Base-by-base conservation (phyloP, 2,329 filamentous ascomycete genomes). In the Colletotrichum endophyticum region DNA sequence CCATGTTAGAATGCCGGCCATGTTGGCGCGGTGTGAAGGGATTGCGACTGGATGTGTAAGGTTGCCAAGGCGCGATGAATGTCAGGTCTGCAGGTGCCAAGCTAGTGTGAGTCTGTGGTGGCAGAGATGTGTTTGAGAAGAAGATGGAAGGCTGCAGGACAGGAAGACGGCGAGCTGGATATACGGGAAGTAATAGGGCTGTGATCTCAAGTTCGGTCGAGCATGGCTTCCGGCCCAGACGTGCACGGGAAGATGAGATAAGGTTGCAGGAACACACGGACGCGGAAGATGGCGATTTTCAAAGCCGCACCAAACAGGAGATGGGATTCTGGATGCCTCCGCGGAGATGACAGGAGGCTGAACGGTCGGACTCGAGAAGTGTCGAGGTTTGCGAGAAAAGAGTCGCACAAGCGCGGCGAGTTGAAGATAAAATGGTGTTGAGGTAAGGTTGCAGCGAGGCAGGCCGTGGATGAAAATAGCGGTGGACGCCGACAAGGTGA, bases 1-100 rank as follows among this genome's bases (percentile, higher is more conserved):
- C 73, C 73, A 76, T 22, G 59, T 73, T 3, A 49, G 53, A 8
- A 73, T 16, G 8, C 70, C 66, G 13, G 73, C 66, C 76, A 78
- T 78, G 11, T 6, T 49, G 34, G 28, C 16, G 7, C 15, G 28
- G 25, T 11, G 30, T 12, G 5, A 44, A 61, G 13, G 16, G 5
- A 12, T 63, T 59, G 5, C 12, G 25, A 5, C 28, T 27, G 56
- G 2, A 15, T 34, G 16, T 15, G 22, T 56, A 64, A 32, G 8
- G 15, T 15, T 9, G 63, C 30, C 30, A 61, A 72, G 62, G 12
- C 13, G 56, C 15, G 11, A 34, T 19, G 5, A 12, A 6, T 32
- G 56, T 56, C 22, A 34, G 19, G 11, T 62, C 19, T 62, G 59
- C 30, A 62, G 59, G 27, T 3, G 62, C 11, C 28, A 56, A 62